Percentiles rank a stretch among this genome's conserved stretches.
These are phyloP conservation scores for Diaporthe sp. DNA, from an alignment of 2,329 filamentous ascomycete species.

Conservation along the genomic window DNA sequence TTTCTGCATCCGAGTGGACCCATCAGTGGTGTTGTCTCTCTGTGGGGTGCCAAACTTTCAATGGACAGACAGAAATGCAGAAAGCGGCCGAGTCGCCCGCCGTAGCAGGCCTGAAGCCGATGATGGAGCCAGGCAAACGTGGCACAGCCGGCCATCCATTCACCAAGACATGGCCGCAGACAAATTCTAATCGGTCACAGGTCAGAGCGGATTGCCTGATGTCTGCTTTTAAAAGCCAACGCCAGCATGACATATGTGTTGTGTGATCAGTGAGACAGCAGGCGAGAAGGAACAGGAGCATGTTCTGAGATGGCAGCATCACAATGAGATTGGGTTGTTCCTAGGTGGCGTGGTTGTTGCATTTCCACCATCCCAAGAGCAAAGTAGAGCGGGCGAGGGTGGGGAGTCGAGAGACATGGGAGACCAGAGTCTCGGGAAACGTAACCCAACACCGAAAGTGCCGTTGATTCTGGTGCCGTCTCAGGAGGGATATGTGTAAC, in stretches of 20 bases:
- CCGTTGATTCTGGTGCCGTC: slow-evolving; percentile 22
- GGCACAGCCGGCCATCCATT: no score
- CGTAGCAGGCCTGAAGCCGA: slow-evolving; percentile 18
- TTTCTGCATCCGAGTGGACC: slow-evolving; percentile 19
- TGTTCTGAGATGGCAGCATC: not conserved
- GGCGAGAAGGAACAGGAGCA: not conserved
- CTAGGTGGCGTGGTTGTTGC: slow-evolving; percentile 34
- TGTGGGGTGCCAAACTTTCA: slow-evolving; percentile 25
- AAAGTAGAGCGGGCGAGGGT: not conserved
- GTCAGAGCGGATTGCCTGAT: slow-evolving; percentile 10
- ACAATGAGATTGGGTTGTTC: slow-evolving; percentile 11
- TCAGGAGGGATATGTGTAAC: slow-evolving; percentile 24
- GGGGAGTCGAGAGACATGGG: slow-evolving; percentile 27
- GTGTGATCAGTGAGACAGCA: slow-evolving; percentile 28
- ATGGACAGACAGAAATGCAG: slow-evolving; percentile 20
- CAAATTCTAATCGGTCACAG: slow-evolving; percentile 1
- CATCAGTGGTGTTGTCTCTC: slow-evolving; percentile 27
- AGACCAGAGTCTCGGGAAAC: slow-evolving; percentile 25
- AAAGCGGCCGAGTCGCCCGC: slow-evolving; percentile 25
- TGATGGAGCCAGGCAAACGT: no score
- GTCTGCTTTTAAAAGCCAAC: not conserved
- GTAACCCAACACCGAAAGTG: slow-evolving; percentile 37
- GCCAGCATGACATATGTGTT: slow-evolving; percentile 28
- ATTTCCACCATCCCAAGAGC: not conserved
- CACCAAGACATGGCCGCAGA: not conserved